These are phyloP conservation scores for Podaxis carcinomalis DNA, from an alignment of 768 basidiomycete species.

Conservation along the genomic window DNA sequence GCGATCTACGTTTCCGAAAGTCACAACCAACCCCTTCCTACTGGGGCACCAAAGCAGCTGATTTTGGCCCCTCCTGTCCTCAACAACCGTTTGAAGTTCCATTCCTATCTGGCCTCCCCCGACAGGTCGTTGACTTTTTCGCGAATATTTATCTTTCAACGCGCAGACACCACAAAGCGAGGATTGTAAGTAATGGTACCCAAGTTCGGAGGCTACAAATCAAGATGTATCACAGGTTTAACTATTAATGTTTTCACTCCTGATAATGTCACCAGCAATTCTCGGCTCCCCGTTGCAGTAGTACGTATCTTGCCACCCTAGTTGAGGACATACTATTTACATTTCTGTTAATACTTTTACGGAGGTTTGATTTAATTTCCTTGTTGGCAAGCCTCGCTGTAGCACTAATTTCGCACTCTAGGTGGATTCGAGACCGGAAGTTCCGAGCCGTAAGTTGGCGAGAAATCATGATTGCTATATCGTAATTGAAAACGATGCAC, in stretches of 20 bases:
- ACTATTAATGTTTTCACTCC: slow-evolving; percentile 51
- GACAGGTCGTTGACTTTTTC: slow-evolving; percentile 28
- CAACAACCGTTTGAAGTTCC: slow-evolving; percentile 38
- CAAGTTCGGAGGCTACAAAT: not conserved
- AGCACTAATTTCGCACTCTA: not conserved
- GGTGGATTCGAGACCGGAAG: slow-evolving; percentile 23
- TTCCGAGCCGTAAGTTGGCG: slow-evolving; percentile 12
- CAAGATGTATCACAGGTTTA: slow-evolving; percentile 30
- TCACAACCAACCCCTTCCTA: slow-evolving; percentile 35
- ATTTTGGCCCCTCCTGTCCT: slow-evolving; percentile 40
- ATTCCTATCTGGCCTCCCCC: slow-evolving; percentile 26
- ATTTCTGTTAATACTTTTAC: slow-evolving; percentile 39
- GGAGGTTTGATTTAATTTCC: slow-evolving; percentile 27
- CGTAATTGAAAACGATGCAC: not conserved
- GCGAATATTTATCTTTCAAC: slow-evolving; percentile 23
- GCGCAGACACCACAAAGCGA: slow-evolving; percentile 30
- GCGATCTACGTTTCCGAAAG: slow-evolving; percentile 35
- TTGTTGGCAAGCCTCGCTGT: not conserved
- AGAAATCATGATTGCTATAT: not conserved
- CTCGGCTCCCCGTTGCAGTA: slow-evolving; percentile 49
- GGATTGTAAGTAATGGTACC: slow-evolving; percentile 35
- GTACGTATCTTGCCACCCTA: slow-evolving; percentile 27
- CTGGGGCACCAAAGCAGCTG: slow-evolving; percentile 31
- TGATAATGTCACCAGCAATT: slow-evolving; percentile 25
- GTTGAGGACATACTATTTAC: not conserved